Evolutionary conservation across 345 rosid species (phyloP).

Genomic region (Reutealis trisperma): DNA sequence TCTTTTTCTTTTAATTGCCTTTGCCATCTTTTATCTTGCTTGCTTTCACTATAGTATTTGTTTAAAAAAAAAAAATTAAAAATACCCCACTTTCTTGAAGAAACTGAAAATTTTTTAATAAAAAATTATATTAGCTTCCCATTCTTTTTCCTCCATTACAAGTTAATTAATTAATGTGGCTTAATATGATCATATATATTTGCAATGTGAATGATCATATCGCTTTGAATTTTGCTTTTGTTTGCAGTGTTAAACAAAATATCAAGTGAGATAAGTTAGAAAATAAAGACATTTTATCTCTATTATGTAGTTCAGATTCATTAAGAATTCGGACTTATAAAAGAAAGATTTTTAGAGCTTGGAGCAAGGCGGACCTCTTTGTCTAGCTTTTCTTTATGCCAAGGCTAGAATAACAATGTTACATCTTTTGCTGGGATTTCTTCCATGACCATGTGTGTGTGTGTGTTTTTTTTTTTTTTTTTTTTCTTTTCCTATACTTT

Average conservation of each 20-base stretch:
- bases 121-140: not conserved
- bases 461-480: too few species aligned
- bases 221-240: not conserved
- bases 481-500: not conserved
- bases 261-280: too few species aligned
- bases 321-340: too few species aligned
- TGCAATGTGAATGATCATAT: not conserved
- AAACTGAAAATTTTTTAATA: not conserved
- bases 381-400: conserved; percentile 7
- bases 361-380: too few species aligned
- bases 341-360: too few species aligned
- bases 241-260: too few species aligned
- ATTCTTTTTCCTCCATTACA: not conserved
- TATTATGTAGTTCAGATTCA: too few species aligned
- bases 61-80: not conserved
- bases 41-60: conserved; percentile 10
- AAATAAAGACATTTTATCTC: too few species aligned
- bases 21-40: conserved; percentile 12
- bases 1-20: conserved; percentile 13
- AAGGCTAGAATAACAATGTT: not conserved
- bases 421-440: not conserved
- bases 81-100: conserved; percentile 16
- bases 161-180: not conserved
- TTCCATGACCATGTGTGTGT: not conserved
- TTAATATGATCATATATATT: not conserved